These are phyloP conservation scores for Penicillium crustosum DNA, from an alignment of 2,329 filamentous ascomycete species.

Conservation along the genomic window DNA sequence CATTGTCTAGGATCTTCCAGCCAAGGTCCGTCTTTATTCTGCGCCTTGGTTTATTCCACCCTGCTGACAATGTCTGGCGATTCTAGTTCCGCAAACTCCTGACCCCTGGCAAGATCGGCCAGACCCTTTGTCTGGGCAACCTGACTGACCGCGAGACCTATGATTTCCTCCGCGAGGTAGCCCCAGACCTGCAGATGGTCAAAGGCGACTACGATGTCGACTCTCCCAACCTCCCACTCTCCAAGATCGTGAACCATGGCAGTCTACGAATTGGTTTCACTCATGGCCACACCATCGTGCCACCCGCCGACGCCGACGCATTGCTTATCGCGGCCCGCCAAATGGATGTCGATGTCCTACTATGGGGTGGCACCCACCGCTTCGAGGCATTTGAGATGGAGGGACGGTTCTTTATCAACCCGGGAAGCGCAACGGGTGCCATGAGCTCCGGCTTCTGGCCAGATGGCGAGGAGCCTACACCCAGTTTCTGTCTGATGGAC, in stretches of 20 bases:
- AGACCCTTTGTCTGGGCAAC: slow-evolving; percentile 78
- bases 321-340: slow-evolving; percentile 67
- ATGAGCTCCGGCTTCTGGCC: slow-evolving; percentile 61
- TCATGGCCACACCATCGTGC: slow-evolving; percentile 68
- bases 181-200: slow-evolving; percentile 69
- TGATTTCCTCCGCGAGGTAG: slow-evolving; percentile 73
- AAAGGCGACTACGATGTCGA: slow-evolving; percentile 70
- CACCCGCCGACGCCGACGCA: slow-evolving; percentile 65
- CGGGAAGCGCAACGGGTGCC: slow-evolving; percentile 66
- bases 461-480: slow-evolving; percentile 68
- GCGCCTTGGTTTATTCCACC: not conserved
- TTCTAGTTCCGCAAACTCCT: slow-evolving; percentile 80
- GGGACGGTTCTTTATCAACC: slow-evolving; percentile 70
- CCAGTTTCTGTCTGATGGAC: slow-evolving; percentile 97
- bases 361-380: slow-evolving; percentile 69
- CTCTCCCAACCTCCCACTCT: slow-evolving; percentile 63
- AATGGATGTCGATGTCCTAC: slow-evolving; percentile 69
- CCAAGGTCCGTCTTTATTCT: slow-evolving; percentile 63
- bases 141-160: slow-evolving; percentile 77
- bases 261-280: slow-evolving; percentile 68
- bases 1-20: slow-evolving; percentile 68
- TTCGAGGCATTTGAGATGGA: slow-evolving; percentile 73
- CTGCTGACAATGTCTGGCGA: slow-evolving; percentile 4
- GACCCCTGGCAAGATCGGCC: slow-evolving; percentile 77
- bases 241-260: slow-evolving; percentile 69